Conservation (phyloP, 139 green algal genomes). For the Volvox reticuliferus region DNA sequence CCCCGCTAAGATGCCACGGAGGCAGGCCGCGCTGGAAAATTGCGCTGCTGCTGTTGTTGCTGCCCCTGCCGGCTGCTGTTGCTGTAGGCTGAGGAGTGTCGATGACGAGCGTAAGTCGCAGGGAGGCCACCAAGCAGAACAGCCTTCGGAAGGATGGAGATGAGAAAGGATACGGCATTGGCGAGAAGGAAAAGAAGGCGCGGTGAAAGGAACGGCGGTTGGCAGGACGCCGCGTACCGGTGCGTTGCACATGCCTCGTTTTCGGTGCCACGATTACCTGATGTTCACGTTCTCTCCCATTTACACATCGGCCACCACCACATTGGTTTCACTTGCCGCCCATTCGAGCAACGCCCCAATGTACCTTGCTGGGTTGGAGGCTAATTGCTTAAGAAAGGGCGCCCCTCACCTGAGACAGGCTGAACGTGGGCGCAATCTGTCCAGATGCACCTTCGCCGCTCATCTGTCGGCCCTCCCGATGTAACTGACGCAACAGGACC, state of each 20-base stretch:
- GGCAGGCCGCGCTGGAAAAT: background rate
- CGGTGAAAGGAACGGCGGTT: too few relatives aligned
- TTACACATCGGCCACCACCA: too few relatives aligned
- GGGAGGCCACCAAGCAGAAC: conserved; percentile 14
- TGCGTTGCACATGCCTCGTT: too few relatives aligned
- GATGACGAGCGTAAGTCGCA: background rate
- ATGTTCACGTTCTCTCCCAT: too few relatives aligned
- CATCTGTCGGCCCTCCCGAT: background rate
- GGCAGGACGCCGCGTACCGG: too few relatives aligned
- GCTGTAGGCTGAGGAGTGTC: background rate
- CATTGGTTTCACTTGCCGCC: too few relatives aligned
- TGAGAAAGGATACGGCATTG: background rate
- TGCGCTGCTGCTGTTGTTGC: conserved; percentile 8
- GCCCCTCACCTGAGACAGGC: conserved; percentile 18
- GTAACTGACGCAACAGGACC: conserved; percentile 20
- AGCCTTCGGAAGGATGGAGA: background rate
- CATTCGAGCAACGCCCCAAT: too few relatives aligned
- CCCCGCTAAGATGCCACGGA: background rate
- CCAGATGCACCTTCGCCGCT: background rate
- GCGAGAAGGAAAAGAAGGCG: background rate
- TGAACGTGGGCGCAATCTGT: background rate
- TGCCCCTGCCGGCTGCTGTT: conserved; percentile 7
- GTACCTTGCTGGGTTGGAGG: too few relatives aligned
- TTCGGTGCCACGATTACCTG: too few relatives aligned
- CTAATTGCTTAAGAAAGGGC: too few relatives aligned